phyloP scores from a whole-genome alignment of 495 filamentous ascomycete species.

The Penicillium goetzii region DNA sequence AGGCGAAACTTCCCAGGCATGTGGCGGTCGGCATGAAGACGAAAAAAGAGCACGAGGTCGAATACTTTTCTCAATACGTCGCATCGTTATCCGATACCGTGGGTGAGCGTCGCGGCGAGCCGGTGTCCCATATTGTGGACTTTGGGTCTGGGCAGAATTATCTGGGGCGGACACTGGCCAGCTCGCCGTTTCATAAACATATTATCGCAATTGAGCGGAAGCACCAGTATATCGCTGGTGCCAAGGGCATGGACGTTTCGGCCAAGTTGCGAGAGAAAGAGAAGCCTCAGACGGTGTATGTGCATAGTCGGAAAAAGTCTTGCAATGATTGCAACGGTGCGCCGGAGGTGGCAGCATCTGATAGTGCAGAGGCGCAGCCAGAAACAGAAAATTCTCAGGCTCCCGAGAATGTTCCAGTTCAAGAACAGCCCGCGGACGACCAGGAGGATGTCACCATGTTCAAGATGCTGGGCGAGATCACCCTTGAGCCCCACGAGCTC shows the following conservation, averaged over 20 bases:
- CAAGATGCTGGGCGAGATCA: slow-evolving; percentile 46
- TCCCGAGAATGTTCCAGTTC: slow-evolving; percentile 29
- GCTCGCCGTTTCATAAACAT: slow-evolving; percentile 78
- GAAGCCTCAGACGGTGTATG: slow-evolving; percentile 48
- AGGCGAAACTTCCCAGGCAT: slow-evolving; percentile 61
- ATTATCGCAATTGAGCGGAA: slow-evolving; percentile 91
- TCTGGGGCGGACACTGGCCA: slow-evolving; percentile 83
- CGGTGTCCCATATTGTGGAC: slow-evolving; percentile 87
- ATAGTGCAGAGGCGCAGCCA: slow-evolving; percentile 32
- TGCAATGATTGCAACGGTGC: slow-evolving; percentile 46
- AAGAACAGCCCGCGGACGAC: slow-evolving; percentile 39
- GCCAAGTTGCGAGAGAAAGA: slow-evolving; percentile 71
- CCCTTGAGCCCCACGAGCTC: slow-evolving; percentile 40
- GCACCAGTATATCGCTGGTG: slow-evolving; percentile 80
- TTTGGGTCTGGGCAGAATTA: slow-evolving; percentile 98
- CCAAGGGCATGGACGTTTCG: slow-evolving; percentile 77
- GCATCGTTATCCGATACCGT: slow-evolving; percentile 56
- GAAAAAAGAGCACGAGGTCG: slow-evolving; percentile 93
- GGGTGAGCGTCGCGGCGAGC: slow-evolving; percentile 50
- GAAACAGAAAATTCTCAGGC: slow-evolving; percentile 6
- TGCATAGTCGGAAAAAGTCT: slow-evolving; percentile 76
- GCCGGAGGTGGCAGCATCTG: slow-evolving; percentile 30
- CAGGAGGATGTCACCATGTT: slow-evolving; percentile 39
- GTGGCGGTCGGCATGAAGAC: slow-evolving; percentile 90
- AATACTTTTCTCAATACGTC: slow-evolving; percentile 67